Conservation (phyloP, 176 grass and related monocot species). For the Oryza officinalis region DNA sequence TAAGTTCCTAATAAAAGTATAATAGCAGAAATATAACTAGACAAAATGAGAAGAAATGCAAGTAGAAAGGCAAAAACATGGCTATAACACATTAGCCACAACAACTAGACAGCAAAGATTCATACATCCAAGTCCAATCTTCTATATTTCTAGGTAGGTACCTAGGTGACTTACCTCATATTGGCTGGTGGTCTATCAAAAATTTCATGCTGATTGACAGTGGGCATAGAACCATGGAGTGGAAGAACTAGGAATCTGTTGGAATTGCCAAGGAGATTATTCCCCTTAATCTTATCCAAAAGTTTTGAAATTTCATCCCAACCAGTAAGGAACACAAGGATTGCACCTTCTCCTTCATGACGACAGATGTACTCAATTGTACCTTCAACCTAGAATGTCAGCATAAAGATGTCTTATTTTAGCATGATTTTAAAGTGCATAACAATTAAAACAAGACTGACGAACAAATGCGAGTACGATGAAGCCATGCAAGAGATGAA, state of each 20-base stretch:
- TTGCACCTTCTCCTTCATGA: slow-evolving; percentile 83
- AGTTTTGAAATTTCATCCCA: slow-evolving; percentile 99
- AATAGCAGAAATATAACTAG: background rate
- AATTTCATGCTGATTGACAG: slow-evolving; percentile 93
- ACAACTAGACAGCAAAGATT: background rate
- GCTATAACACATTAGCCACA: background rate
- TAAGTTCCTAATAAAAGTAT: slow-evolving; percentile 6
- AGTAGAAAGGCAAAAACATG: background rate
- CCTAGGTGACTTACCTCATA: slow-evolving; percentile 53
- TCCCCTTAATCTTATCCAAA: slow-evolving; percentile 82
- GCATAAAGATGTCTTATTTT: slow-evolving; percentile 9
- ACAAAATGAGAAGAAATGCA: background rate
- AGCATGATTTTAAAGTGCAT: background rate
- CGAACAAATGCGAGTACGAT: background rate
- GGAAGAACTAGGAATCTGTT: slow-evolving; percentile 83
- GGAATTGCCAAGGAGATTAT: slow-evolving; percentile 70
- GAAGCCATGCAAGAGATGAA: background rate
- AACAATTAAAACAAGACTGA: background rate
- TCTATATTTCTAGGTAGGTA: slow-evolving; percentile 7
- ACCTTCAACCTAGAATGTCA: slow-evolving; percentile 75
- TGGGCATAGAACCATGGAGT: slow-evolving; percentile 96
- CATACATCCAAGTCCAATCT: background rate
- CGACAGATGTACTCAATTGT: slow-evolving; percentile 86
- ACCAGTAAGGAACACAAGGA: slow-evolving; percentile 95
- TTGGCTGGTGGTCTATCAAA: slow-evolving; percentile 86